Conservation (phyloP, 2,329 filamentous ascomycete species). For the Teratosphaeriaceae sp. region DNA sequence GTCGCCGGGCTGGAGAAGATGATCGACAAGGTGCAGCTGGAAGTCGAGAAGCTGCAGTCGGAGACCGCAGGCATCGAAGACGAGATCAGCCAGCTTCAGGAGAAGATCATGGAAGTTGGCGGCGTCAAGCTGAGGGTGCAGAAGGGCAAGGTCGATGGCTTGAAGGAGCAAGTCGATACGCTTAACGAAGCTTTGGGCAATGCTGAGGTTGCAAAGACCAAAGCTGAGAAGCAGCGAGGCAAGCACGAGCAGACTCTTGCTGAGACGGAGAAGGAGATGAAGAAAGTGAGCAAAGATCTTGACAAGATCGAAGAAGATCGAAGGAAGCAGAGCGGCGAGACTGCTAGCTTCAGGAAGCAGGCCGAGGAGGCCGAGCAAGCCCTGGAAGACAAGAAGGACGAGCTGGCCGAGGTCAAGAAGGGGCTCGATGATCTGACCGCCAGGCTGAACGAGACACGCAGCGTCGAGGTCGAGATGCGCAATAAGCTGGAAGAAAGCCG, state of each 20-base stretch:
- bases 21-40: conserved; percentile 65
- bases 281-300: conserved; percentile 63
- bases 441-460: conserved; percentile 82
- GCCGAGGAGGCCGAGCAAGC: conserved; percentile 76
- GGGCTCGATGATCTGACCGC: conserved; percentile 80
- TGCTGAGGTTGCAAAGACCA: conserved; percentile 80
- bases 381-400: conserved; percentile 70
- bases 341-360: conserved; percentile 62
- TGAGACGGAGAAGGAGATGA: conserved; percentile 74
- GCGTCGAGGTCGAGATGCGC: conserved; percentile 92
- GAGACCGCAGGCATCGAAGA: conserved; percentile 88
- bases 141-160: conserved; percentile 79
- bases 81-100: conserved; percentile 86
- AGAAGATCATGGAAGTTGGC: conserved; percentile 98
- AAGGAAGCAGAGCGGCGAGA: conserved; percentile 66
- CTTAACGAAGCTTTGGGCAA: conserved; percentile 76
- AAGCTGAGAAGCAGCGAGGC: conserved; percentile 83
- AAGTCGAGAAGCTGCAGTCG: conserved; percentile 70
- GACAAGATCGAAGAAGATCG: conserved; percentile 75
- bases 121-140: conserved; percentile 88
- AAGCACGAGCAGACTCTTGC: conserved; percentile 81
- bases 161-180: conserved; percentile 78
- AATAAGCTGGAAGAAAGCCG: conserved; percentile 97
- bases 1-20: conserved; percentile 68
- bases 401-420: conserved; percentile 70